phyloP scores from a whole-genome alignment of 352 stramenopile genomes.

The Aphanomyces astaci region DNA sequence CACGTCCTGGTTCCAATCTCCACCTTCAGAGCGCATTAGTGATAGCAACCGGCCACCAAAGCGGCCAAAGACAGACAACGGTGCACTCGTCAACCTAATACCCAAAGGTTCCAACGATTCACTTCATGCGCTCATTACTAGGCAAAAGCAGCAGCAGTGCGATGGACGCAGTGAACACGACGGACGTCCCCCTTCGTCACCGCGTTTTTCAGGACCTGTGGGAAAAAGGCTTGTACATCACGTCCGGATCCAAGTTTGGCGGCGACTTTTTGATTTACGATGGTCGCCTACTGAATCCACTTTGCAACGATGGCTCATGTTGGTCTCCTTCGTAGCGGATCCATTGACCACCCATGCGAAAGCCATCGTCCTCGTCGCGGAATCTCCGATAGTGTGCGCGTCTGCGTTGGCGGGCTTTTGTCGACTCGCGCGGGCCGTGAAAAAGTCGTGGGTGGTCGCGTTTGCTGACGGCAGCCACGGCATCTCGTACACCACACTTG shows the following conservation, averaged over 20 bases:
- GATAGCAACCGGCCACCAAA: background rate
- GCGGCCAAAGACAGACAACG: background rate
- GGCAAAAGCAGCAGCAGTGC: background rate
- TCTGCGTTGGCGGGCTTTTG: background rate
- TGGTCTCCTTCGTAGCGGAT: background rate
- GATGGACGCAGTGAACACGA: background rate
- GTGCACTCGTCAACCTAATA: no score
- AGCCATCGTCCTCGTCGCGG: slow-evolving; percentile 9
- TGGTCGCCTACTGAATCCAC: slow-evolving; percentile 35
- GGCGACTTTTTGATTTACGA: slow-evolving; percentile 73
- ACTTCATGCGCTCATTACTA: background rate
- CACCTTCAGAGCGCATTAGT: no score
- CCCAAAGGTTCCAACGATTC: no score
- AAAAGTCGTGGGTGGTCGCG: slow-evolving; percentile 13
- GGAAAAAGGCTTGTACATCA: slow-evolving; percentile 53
- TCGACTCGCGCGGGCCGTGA: slow-evolving; percentile 17
- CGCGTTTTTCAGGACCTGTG: slow-evolving; percentile 62
- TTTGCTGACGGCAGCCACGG: background rate
- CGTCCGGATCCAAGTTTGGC: slow-evolving; percentile 75
- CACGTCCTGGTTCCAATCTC: background rate
- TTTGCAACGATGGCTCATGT: background rate
- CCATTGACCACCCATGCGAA: slow-evolving; percentile 13
- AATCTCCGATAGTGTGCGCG: background rate
- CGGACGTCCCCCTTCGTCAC: slow-evolving; percentile 26
- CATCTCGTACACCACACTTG: slow-evolving; percentile 12